Percentiles rank a stretch among this genome's conserved stretches.
Conservation (phyloP, 352 stramenopile species). For the Globisporangium canariense region DNA sequence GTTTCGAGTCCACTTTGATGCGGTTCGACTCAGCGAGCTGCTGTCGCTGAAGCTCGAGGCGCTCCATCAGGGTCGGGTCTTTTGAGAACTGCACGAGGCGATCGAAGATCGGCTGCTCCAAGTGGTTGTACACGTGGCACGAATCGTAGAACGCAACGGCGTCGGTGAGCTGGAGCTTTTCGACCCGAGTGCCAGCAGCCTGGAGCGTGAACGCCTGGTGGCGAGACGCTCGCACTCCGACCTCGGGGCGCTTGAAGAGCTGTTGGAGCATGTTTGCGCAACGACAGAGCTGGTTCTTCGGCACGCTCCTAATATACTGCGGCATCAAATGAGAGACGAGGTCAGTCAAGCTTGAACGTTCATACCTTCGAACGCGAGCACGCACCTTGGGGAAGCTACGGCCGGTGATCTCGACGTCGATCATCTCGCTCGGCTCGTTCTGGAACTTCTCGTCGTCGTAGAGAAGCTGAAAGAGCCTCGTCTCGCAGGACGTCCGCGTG, state of each 20-base stretch:
- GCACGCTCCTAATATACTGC: conserved; percentile 46
- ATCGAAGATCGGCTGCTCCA: conserved; percentile 67
- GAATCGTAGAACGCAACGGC: conserved; percentile 56
- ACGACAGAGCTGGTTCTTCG: conserved; percentile 48
- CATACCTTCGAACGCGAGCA: background rate
- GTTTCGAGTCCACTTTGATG: conserved; percentile 43
- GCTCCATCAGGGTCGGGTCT: conserved; percentile 56
- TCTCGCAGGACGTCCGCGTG: conserved; percentile 53
- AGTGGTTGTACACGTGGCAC: conserved; percentile 56
- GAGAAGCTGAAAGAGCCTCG: conserved; percentile 57
- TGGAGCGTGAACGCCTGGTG: conserved; percentile 59
- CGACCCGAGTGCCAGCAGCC: conserved; percentile 25
- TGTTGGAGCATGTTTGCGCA: conserved; percentile 49
- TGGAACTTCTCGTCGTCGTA: conserved; percentile 61
- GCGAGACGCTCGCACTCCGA: conserved; percentile 22
- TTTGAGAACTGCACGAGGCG: conserved; percentile 66
- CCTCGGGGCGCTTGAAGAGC: conserved; percentile 36
- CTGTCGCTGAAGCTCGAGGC: conserved; percentile 41
- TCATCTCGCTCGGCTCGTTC: conserved; percentile 36
- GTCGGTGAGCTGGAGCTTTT: conserved; percentile 65
- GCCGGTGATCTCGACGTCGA: conserved; percentile 52
- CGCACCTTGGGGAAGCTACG: conserved; percentile 60
- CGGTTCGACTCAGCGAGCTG: conserved; percentile 45
- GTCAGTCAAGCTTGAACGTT: too few relatives aligned
- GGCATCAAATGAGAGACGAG: background rate